A percentile compares a stretch with the other conserved stretches of the same genome.
phyloP scores from a whole-genome alignment of 257 asterid species.

The Hygrophila difformis region DNA sequence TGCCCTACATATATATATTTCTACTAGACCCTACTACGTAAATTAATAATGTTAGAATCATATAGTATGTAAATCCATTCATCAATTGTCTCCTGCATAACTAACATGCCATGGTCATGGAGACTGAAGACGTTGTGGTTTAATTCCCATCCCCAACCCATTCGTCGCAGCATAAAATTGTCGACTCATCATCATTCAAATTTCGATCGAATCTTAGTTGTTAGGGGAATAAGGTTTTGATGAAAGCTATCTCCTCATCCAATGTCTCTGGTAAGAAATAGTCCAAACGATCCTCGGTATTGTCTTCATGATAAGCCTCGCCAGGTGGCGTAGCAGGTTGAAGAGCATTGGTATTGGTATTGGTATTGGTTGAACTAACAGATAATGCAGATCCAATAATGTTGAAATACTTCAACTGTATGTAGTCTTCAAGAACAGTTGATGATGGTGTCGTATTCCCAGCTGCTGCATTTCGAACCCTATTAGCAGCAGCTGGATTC shows the following conservation, averaged over 20 bases:
- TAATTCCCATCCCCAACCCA: no score
- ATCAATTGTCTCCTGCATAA: no score
- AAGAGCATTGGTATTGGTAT: not conserved
- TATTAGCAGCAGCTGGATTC: not conserved
- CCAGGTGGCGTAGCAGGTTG: not conserved
- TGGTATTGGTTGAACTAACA: slow-evolving; percentile 5
- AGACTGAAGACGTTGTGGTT: no score
- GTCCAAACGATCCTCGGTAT: not conserved
- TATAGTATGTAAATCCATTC: no score
- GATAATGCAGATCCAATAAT: not conserved
- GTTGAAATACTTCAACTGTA: slow-evolving; percentile 20
- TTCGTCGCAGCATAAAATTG: no score
- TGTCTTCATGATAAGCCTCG: not conserved
- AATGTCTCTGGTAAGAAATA: slow-evolving; percentile 23
- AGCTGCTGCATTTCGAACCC: no score
- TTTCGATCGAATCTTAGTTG: no score
- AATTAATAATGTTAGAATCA: no score
- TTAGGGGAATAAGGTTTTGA: slow-evolving; percentile 37
- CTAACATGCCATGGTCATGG: no score
- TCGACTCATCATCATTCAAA: no score
- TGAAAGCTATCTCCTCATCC: slow-evolving; percentile 54
- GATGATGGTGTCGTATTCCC: slow-evolving; percentile 19
- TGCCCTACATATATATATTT: no score
- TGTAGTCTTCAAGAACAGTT: slow-evolving; percentile 50
- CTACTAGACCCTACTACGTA: no score